Evolutionary conservation across 192 early-diverging fungal genomes (phyloP), one percentile per base, ranked within the genome.

Genomic region (Backusella circina): DNA sequence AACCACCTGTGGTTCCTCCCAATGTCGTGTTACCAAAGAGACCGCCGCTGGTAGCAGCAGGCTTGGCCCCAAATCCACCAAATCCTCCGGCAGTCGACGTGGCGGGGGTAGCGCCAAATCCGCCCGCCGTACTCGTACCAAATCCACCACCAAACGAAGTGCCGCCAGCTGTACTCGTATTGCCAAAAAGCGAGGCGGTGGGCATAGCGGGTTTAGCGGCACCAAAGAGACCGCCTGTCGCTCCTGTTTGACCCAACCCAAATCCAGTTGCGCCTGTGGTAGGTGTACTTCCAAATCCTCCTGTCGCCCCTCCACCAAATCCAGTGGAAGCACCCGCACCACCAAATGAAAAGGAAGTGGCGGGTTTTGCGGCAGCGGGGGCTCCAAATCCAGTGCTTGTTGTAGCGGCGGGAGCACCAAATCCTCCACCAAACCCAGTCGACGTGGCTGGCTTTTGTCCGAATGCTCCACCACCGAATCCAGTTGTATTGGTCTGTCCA

Each of bases 321-420:
- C 38, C 64, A 50, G 65, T 28, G 2, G 71, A 26, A 32, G 75
- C 21, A 12, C 54, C 51, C 16, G 54, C 54, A 30, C 54, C 54
- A 30, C 54, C 54, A 10, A 61, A 61, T 28, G 23, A 23, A 61
- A 61, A 61, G 0, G 54, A 61, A 3, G 54, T 61, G n/a, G 54
- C 54, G 13, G 54, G 54, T 31, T 51, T 31, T 5, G n/a, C 23
- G 15, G 39, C 21, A 23, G 54, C 71, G 72, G 88, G 82, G 79
- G 67, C 72, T 9, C 84, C 84, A 74, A 77, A 72, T 21, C 54
- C 71, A 36, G 32, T n/a, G n/a, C n/a, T n/a, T n/a, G n/a, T 38
- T 15, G 80, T 72, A 10, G 35, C 30, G n/a, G 73, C 47, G 61
- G 73, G 33, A 18, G 26, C 47, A 31, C 51, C 51, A 38, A 31